A percentile compares a stretch with the other conserved stretches of the same genome.
These are phyloP conservation scores for Suillus sp. DNA, from an alignment of 768 basidiomycete species.

Conservation along the genomic window DNA sequence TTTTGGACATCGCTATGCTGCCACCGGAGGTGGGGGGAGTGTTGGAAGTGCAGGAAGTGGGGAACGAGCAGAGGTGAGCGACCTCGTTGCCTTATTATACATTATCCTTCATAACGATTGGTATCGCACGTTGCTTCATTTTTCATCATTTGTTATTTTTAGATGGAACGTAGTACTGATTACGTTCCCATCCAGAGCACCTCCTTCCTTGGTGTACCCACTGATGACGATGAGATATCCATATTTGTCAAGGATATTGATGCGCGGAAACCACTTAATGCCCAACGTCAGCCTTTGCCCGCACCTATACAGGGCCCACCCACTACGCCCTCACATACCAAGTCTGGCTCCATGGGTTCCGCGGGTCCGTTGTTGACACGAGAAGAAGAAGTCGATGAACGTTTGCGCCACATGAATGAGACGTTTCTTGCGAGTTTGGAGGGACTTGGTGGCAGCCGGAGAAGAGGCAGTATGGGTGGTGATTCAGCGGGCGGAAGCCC, in stretches of 20 bases:
- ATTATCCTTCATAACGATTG: not conserved
- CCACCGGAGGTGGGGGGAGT: slow-evolving; percentile 37
- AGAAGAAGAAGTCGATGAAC: slow-evolving; percentile 65
- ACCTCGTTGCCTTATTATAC: slow-evolving; percentile 1
- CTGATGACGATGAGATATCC: slow-evolving; percentile 79
- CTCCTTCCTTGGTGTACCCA: slow-evolving; percentile 48
- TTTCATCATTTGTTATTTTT: slow-evolving; percentile 2
- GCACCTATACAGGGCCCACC: not conserved
- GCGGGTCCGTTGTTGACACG: slow-evolving; percentile 63
- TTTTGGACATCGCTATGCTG: slow-evolving; percentile 70
- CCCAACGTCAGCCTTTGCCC: slow-evolving; percentile 1
- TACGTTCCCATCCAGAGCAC: slow-evolving; percentile 31
- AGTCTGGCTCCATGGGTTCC: slow-evolving; percentile 11
- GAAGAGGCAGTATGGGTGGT: slow-evolving; percentile 25
- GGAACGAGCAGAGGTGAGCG: slow-evolving; percentile 30
- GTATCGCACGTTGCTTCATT: slow-evolving; percentile 2
- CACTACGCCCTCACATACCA: not conserved
- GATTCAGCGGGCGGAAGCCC: slow-evolving; percentile 18
- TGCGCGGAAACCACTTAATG: slow-evolving; percentile 57
- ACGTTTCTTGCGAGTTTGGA: slow-evolving; percentile 65
- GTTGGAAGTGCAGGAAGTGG: slow-evolving; percentile 44
- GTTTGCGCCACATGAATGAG: slow-evolving; percentile 66
- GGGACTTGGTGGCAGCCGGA: slow-evolving; percentile 48
- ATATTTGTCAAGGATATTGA: slow-evolving; percentile 80
- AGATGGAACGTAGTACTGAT: slow-evolving; percentile 6